These are phyloP conservation scores for Cladorrhinum sp. DNA, from an alignment of 2,329 filamentous ascomycete genomes.

Conservation along the genomic window DNA sequence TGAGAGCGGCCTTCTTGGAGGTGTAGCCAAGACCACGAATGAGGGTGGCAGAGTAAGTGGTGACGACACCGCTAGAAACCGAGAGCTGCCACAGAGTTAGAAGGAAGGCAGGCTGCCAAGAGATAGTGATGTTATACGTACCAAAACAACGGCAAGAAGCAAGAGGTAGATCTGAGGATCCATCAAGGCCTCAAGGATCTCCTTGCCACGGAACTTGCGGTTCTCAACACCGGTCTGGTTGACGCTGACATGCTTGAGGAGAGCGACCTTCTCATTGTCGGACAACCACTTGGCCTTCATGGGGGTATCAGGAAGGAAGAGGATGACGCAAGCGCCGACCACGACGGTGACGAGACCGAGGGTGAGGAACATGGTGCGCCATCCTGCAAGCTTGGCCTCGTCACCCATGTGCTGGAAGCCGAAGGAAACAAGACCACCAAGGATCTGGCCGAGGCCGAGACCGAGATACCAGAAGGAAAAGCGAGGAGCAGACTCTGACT, in stretches of 20 bases:
- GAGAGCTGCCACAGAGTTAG: slow-evolving; percentile 37
- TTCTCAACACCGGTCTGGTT: slow-evolving; percentile 58
- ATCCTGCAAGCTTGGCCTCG: slow-evolving; percentile 36
- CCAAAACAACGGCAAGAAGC: slow-evolving; percentile 46
- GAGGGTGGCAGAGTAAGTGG: slow-evolving; percentile 53
- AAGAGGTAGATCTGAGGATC: slow-evolving; percentile 54
- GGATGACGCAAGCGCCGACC: slow-evolving; percentile 39
- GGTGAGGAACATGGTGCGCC: slow-evolving; percentile 50
- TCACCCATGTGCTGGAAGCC: slow-evolving; percentile 51
- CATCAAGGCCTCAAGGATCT: slow-evolving; percentile 49
- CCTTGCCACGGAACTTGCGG: slow-evolving; percentile 49
- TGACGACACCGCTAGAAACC: slow-evolving; percentile 52
- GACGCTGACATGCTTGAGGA: slow-evolving; percentile 51
- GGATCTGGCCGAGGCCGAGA: slow-evolving; percentile 55
- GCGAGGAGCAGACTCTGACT: slow-evolving; percentile 55
- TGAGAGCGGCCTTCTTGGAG: slow-evolving; percentile 45
- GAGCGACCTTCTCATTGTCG: slow-evolving; percentile 41
- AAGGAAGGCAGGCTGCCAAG: neutral
- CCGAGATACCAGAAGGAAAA: slow-evolving; percentile 62
- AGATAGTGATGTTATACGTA: slow-evolving; percentile 30
- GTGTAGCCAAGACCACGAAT: slow-evolving; percentile 47
- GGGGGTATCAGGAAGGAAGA: slow-evolving; percentile 49
- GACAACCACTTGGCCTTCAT: slow-evolving; percentile 42
- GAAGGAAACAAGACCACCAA: slow-evolving; percentile 46
- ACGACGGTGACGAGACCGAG: slow-evolving; percentile 45